These are phyloP conservation scores for Erysimum cheiri DNA, from an alignment of 441 rosid genomes.

Conservation along the genomic window DNA sequence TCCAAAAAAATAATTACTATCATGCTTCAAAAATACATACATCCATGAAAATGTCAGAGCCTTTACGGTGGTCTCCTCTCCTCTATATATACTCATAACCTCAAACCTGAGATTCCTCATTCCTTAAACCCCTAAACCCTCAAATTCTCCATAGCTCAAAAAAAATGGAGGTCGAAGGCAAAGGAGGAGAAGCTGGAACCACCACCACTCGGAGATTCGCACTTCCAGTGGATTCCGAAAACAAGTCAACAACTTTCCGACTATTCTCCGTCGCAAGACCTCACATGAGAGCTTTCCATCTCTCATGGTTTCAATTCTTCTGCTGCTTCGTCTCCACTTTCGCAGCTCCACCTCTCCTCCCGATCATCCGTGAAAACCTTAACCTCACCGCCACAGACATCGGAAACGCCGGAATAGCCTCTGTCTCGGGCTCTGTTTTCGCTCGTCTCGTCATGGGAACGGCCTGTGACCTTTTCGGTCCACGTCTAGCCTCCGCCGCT, in stretches of 20 bases:
- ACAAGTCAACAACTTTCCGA: conserved; percentile 68
- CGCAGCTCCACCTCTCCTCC: conserved; percentile 83
- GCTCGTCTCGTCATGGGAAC: conserved; percentile 83
- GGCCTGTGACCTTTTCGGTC: conserved; percentile 80
- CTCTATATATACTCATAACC: conserved; percentile 36
- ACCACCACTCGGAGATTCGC: conserved; percentile 45
- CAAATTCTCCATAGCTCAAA: background rate
- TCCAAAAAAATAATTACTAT: conserved; percentile 14
- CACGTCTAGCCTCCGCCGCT: conserved; percentile 80
- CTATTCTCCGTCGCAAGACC: conserved; percentile 62
- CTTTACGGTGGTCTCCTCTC: conserved; percentile 15
- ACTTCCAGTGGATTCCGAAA: conserved; percentile 78
- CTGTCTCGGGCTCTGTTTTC: conserved; percentile 81
- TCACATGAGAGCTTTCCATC: conserved; percentile 82
- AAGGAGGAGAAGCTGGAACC: conserved; percentile 41
- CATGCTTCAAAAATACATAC: conserved; percentile 7
- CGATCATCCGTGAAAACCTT: conserved; percentile 75
- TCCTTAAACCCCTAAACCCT: conserved; percentile 9
- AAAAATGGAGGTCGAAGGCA: conserved; percentile 43
- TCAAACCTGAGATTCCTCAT: conserved; percentile 10
- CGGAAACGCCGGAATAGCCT: conserved; percentile 85
- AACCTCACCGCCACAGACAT: conserved; percentile 78
- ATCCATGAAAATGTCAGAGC: conserved; percentile 34
- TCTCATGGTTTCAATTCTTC: conserved; percentile 83
- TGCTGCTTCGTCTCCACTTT: conserved; percentile 84